Evolutionary conservation across 345 rosid species (phyloP).

Genomic region (Eucalyptus tenuipes): DNA sequence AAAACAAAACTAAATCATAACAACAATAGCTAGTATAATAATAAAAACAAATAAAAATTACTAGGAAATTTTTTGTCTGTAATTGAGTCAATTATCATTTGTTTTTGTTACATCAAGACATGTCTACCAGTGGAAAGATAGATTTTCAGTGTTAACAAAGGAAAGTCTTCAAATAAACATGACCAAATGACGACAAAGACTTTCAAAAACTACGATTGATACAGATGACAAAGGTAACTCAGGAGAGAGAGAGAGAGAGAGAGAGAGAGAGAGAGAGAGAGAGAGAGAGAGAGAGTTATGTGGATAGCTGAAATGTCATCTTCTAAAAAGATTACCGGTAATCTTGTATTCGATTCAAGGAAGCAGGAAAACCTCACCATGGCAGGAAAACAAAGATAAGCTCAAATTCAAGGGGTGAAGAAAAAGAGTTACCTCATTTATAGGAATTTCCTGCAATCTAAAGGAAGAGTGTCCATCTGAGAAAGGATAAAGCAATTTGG

Average conservation of each 20-base stretch:
- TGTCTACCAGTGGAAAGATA: not conserved
- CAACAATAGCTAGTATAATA: not conserved
- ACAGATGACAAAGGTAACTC: not conserved
- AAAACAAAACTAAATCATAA: not conserved
- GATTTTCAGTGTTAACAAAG: not conserved
- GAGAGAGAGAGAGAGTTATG: not conserved
- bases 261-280: not conserved
- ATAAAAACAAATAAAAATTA: not conserved
- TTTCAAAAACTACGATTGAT: not conserved
- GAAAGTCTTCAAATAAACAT: not conserved
- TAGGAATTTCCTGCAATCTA: conserved; percentile 40
- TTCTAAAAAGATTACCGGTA: not conserved
- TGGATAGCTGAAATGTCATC: not conserved
- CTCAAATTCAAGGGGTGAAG: not conserved
- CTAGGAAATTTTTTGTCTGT: not conserved
- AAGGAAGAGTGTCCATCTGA: conserved; percentile 42
- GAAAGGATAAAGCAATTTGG: conserved; percentile 63
- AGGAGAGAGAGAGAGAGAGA: not conserved
- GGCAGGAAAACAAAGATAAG: not conserved
- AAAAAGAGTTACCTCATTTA: conserved; percentile 34
- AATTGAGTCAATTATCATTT: not conserved
- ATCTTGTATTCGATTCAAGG: not conserved
- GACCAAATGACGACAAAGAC: not conserved
- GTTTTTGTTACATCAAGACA: not conserved
- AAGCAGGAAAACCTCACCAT: not conserved